phyloP scores from a whole-genome alignment of 179 eudicot genomes.

The Beta macrorhiza region DNA sequence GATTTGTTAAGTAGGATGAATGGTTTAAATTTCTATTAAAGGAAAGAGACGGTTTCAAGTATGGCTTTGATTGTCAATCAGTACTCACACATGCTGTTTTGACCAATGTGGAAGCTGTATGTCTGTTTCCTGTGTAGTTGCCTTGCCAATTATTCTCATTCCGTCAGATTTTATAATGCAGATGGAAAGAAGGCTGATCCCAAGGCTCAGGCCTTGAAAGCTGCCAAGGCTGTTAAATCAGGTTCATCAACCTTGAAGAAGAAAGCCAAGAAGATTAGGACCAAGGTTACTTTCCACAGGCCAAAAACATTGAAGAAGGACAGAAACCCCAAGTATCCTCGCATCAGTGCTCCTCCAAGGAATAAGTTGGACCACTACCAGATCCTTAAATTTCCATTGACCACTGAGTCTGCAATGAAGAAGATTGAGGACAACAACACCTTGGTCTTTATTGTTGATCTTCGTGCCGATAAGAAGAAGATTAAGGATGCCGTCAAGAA shows the following conservation, averaged over 20 bases:
- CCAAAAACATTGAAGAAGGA: constrained; percentile 37
- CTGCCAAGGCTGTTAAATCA: constrained; percentile 45
- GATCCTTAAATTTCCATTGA: constrained; percentile 40
- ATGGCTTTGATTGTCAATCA: background rate
- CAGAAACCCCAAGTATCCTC: constrained; percentile 40
- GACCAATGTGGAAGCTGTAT: background rate
- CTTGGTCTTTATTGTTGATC: constrained; percentile 40
- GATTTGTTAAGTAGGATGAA: background rate
- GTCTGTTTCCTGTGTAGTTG: background rate
- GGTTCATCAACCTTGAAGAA: constrained; percentile 40
- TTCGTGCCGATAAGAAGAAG: constrained; percentile 49
- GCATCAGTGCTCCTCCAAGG: constrained; percentile 40
- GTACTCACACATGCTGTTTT: background rate
- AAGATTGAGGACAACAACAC: constrained; percentile 50
- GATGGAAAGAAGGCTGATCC: constrained; percentile 41
- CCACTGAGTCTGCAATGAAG: constrained; percentile 47
- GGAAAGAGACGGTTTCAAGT: background rate
- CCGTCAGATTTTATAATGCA: background rate
- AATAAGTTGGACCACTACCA: constrained; percentile 45
- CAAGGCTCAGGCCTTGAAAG: constrained; percentile 43
- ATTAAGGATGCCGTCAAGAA: constrained; percentile 46
- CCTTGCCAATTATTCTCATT: background rate
- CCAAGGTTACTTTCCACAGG: constrained; percentile 42
- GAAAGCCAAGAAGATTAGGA: constrained; percentile 37
- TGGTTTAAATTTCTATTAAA: background rate